These are phyloP conservation scores for Lentinula guzmanii DNA, from an alignment of 768 basidiomycete genomes.

Conservation along the genomic window DNA sequence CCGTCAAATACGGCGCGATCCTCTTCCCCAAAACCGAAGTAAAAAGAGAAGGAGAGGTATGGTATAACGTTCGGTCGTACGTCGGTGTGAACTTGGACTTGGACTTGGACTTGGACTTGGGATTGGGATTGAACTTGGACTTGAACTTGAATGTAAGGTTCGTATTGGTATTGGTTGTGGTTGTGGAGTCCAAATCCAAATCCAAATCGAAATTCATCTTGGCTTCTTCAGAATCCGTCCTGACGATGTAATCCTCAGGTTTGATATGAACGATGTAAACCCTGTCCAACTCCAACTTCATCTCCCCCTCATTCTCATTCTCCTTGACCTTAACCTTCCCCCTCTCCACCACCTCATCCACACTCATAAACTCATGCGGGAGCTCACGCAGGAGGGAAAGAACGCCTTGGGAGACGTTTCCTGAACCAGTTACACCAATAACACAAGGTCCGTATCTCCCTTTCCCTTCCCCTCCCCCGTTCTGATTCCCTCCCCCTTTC, in stretches of 20 bases:
- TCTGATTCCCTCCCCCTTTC: constrained; percentile 20
- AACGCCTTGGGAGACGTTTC: constrained; percentile 79
- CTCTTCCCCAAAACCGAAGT: constrained; percentile 62
- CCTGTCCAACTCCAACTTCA: background rate
- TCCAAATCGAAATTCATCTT: no score
- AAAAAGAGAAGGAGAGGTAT: constrained; percentile 48
- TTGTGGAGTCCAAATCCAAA: no score
- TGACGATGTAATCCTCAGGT: constrained; percentile 63
- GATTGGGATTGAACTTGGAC: no score
- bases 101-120: no score
- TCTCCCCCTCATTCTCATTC: constrained; percentile 25
- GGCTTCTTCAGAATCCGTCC: constrained; percentile 25
- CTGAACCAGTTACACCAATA: constrained; percentile 76
- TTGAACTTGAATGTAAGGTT: no score
- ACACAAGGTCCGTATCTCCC: constrained; percentile 57
- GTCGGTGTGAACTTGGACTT: background rate
- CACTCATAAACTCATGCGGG: constrained; percentile 40
- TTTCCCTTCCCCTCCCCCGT: constrained; percentile 45
- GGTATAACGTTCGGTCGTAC: constrained; percentile 69
- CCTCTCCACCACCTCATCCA: no score
- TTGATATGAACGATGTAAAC: constrained; percentile 54
- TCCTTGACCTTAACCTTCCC: no score
- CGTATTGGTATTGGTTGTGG: no score
- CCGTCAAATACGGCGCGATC: constrained; percentile 81
- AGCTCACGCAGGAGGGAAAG: constrained; percentile 68